Percentiles rank a stretch among this genome's conserved stretches.
Evolutionary conservation across 176 grass and related monocot genomes (phyloP).

Genomic region (Phyllostachys edulis): DNA sequence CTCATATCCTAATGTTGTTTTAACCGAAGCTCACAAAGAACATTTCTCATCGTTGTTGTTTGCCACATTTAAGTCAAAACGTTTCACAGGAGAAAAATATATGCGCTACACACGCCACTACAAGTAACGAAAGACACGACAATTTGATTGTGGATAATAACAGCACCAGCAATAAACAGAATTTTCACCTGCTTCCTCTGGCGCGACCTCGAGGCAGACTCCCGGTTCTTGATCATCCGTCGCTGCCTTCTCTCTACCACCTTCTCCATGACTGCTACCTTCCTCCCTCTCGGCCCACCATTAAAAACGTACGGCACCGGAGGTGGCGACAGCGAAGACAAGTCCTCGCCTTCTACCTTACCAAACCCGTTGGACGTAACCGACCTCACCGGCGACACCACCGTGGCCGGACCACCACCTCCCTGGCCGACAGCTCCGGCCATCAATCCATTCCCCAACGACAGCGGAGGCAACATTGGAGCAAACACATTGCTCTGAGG

Average conservation of each 20-base stretch:
- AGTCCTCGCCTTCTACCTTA: slow-evolving; percentile 49
- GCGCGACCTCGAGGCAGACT: slow-evolving; percentile 77
- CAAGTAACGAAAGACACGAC: background rate
- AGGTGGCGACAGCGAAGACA: slow-evolving; percentile 52
- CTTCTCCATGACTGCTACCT: slow-evolving; percentile 60
- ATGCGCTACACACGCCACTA: slow-evolving; percentile 10
- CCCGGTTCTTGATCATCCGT: slow-evolving; percentile 93
- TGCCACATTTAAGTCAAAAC: background rate
- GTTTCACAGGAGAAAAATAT: background rate
- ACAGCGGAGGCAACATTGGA: slow-evolving; percentile 31
- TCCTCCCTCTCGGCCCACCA: slow-evolving; percentile 62
- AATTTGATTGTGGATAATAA: background rate
- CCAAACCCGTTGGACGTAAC: slow-evolving; percentile 37
- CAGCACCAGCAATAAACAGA: background rate
- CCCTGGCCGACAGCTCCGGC: slow-evolving; percentile 29
- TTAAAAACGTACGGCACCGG: slow-evolving; percentile 66
- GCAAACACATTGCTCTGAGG: slow-evolving; percentile 39
- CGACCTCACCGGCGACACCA: slow-evolving; percentile 35
- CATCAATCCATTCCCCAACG: slow-evolving; percentile 36
- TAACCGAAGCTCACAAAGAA: background rate
- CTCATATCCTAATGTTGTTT: background rate
- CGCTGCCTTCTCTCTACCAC: slow-evolving; percentile 75
- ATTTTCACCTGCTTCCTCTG: slow-evolving; percentile 77
- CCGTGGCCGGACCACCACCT: background rate
- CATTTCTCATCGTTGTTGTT: background rate